Base-by-base conservation (phyloP, 2,329 filamentous ascomycete genomes). In the Fusarium abutilonis region DNA sequence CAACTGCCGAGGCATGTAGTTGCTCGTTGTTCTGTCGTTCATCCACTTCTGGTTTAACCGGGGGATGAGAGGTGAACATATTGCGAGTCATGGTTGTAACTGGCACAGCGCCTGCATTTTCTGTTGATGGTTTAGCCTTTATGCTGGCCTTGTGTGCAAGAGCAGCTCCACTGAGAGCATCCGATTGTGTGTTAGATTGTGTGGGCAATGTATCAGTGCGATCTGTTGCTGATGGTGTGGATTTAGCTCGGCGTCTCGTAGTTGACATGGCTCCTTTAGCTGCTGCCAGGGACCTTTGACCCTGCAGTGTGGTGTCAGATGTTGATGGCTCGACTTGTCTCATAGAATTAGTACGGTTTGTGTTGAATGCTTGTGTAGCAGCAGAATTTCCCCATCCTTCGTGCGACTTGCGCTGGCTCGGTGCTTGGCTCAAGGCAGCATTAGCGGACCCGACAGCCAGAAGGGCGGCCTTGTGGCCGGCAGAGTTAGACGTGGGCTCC, bases 1-100 rank as follows among this genome's bases (percentile, higher is more conserved):
- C 91, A 4, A 97, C 80, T 3, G 93, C 92, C 17, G 92, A 94
- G 28, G 92, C 91, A 63, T 89, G 89, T 3, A 96, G 79, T 5
- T 88, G 86, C 65, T 92, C 89, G 40, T 88, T 85, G 55, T 85
- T 86, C 60, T 85, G 87, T 73, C 88, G 84, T 70, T 97, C 92
- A 36, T 95, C 89, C 0, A 87, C 78, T 70, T 96, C 91, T 2
- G 84, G 79, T 23, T 86, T 82, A 4, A 96, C 86, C 0, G 88
- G 89, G 4, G 93, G 92, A 31, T 86, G 79, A 2, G 90, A 88
- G 0, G 89, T 92, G 72, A 89, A 96, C 86, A 96, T 90, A 60
- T 88, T 87, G 60, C 88, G 82, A 32, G 85, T 82, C 76, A 92
- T 86, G 52, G 86, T 91, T 34, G 87, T 88, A 55, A 82, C 83